Conservation (phyloP, 164 flowering plant species). For the Platanus orientalis region DNA sequence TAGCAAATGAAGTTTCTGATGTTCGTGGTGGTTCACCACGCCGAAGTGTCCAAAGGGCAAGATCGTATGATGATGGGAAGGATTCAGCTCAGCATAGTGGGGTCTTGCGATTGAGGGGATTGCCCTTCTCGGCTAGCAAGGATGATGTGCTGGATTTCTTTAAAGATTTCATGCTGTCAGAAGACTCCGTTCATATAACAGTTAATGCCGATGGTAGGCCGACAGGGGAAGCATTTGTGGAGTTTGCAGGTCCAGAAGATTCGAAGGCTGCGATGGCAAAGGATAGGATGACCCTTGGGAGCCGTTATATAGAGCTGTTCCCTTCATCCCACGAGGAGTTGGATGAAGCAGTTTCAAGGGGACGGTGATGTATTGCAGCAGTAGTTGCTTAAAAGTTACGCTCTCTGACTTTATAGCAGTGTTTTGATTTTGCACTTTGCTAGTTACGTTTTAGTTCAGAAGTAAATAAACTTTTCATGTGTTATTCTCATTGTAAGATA, state of each 20-base stretch:
- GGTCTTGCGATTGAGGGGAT: constrained; percentile 73
- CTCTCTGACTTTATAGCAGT: neutral
- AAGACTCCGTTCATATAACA: constrained; percentile 57
- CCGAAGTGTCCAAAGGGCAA: constrained; percentile 41
- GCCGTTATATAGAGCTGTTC: constrained; percentile 86
- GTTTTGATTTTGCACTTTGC: neutral
- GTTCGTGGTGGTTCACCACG: constrained; percentile 56
- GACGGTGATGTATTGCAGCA: constrained; percentile 37
- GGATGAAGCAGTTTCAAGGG: constrained; percentile 65
- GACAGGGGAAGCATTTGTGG: constrained; percentile 88
- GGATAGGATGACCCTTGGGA: constrained; percentile 83
- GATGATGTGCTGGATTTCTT: constrained; percentile 82
- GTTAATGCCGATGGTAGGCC: constrained; percentile 70
- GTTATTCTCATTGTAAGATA: neutral
- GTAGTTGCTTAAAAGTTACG: neutral
- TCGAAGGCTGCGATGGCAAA: constrained; percentile 85
- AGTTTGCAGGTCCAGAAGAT: constrained; percentile 70
- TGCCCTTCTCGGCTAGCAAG: constrained; percentile 81
- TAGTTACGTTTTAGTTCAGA: neutral
- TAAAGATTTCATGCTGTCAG: constrained; percentile 64
- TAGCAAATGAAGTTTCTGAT: constrained; percentile 74
- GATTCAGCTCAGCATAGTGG: constrained; percentile 71
- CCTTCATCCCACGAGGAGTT: constrained; percentile 68
- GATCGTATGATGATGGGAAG: constrained; percentile 53
- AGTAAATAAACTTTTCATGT: neutral